Conservation (phyloP, 495 filamentous ascomycete genomes). For the Corynascus novoguineensis region DNA sequence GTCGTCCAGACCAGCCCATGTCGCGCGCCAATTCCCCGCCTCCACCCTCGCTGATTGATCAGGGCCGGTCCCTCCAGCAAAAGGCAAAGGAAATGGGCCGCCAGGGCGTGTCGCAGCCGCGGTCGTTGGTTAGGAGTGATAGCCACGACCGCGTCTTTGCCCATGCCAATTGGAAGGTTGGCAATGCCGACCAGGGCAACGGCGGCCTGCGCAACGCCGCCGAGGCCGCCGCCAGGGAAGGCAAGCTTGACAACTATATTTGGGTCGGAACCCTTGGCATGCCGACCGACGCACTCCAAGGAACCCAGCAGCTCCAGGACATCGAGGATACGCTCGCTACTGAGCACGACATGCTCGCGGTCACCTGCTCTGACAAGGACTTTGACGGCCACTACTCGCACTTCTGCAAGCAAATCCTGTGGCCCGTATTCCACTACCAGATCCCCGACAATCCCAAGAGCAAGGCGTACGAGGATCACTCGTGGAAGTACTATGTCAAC, state of each 20-base stretch:
- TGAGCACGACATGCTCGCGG: slow-evolving; percentile 72
- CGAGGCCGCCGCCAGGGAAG: slow-evolving; percentile 62
- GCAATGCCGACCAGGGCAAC: slow-evolving; percentile 81
- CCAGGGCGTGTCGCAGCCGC: slow-evolving; percentile 44
- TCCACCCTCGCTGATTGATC: slow-evolving; percentile 65
- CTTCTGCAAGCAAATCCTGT: slow-evolving; percentile 87
- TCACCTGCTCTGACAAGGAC: slow-evolving; percentile 80
- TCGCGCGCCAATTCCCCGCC: slow-evolving; percentile 63
- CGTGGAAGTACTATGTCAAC: slow-evolving; percentile 87
- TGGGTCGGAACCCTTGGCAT: slow-evolving; percentile 90
- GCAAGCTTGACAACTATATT: slow-evolving; percentile 60
- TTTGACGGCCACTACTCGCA: slow-evolving; percentile 89
- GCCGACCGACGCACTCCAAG: slow-evolving; percentile 74
- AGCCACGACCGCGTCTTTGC: slow-evolving; percentile 62
- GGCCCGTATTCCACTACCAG: slow-evolving; percentile 93
- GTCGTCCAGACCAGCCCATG: slow-evolving; percentile 64
- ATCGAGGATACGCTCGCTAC: slow-evolving; percentile 73
- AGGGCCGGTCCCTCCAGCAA: slow-evolving; percentile 46
- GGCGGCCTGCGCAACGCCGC: slow-evolving; percentile 84
- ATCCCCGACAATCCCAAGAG: slow-evolving; percentile 95
- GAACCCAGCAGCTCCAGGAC: slow-evolving; percentile 62
- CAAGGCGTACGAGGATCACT: slow-evolving; percentile 94
- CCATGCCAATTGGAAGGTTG: slow-evolving; percentile 70
- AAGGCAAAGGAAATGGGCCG: slow-evolving; percentile 47
- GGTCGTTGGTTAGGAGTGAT: slow-evolving; percentile 40